phyloP scores from a whole-genome alignment of 2,329 filamentous ascomycete species.

The Phyllosticta citribraziliensis region DNA sequence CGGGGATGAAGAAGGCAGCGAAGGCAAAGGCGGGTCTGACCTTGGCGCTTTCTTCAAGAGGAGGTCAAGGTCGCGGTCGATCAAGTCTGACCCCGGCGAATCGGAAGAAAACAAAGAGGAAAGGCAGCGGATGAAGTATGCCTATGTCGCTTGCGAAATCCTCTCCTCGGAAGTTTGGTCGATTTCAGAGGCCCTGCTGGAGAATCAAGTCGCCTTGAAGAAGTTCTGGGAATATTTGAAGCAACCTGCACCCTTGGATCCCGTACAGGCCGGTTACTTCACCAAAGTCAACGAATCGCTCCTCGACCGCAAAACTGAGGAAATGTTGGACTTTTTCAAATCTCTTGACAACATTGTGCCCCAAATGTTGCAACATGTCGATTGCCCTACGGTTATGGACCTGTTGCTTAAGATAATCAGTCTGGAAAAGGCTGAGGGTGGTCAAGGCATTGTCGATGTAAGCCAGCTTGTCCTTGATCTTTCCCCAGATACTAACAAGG shows the following conservation, averaged over 20 bases:
- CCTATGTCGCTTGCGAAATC: slow-evolving; percentile 86
- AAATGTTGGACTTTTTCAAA: slow-evolving; percentile 88
- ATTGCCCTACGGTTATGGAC: slow-evolving; percentile 98
- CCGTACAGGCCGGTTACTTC: slow-evolving; percentile 92
- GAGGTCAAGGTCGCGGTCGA: slow-evolving; percentile 34
- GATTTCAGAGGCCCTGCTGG: slow-evolving; percentile 84
- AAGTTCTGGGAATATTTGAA: slow-evolving; percentile 89
- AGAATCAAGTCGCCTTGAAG: slow-evolving; percentile 66
- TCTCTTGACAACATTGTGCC: slow-evolving; percentile 71
- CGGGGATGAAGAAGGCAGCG: slow-evolving; percentile 36
- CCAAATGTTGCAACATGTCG: slow-evolving; percentile 83
- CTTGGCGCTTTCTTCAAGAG: slow-evolving; percentile 36
- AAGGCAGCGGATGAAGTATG: slow-evolving; percentile 86
- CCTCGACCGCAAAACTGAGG: slow-evolving; percentile 94
- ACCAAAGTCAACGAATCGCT: slow-evolving; percentile 98
- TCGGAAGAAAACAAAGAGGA: slow-evolving; percentile 63
- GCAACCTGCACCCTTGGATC: slow-evolving; percentile 74
- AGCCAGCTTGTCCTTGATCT: slow-evolving; percentile 23
- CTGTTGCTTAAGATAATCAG: slow-evolving; percentile 93
- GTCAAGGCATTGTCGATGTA: slow-evolving; percentile 88
- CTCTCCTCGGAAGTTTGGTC: slow-evolving; percentile 95
- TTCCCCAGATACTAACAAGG: neutral
- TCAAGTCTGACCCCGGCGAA: slow-evolving; percentile 31
- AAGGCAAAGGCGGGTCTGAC: slow-evolving; percentile 24
- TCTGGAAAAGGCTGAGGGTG: slow-evolving; percentile 82